Evolutionary conservation across 1,139 yeast genomes (phyloP).

Genomic region (Kodamaea alishanica): DNA sequence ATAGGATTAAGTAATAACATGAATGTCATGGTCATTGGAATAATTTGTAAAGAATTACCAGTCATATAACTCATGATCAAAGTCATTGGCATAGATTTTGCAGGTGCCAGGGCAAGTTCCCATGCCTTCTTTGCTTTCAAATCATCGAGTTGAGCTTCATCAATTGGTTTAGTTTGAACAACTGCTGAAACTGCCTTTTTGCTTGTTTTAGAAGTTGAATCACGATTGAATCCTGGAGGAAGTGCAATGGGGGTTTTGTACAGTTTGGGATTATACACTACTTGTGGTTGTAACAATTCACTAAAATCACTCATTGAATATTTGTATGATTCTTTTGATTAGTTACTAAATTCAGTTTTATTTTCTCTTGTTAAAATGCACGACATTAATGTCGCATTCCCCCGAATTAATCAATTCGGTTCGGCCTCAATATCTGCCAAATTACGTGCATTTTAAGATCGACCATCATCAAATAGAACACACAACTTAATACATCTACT

Average conservation of each 20-base stretch:
- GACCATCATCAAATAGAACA: background rate
- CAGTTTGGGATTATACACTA: conserved; percentile 8
- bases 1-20: conserved; percentile 79
- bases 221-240: conserved; percentile 13
- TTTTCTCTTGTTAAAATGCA: too few relatives aligned
- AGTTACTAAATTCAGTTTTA: too few relatives aligned
- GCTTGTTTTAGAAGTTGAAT: conserved; percentile 6
- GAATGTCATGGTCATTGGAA: conserved; percentile 86
- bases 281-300: conserved; percentile 8
- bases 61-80: conserved; percentile 89
- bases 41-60: conserved; percentile 84
- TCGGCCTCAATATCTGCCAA: too few relatives aligned
- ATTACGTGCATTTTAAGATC: too few relatives aligned
- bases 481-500: background rate
- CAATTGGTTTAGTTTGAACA: conserved; percentile 3
- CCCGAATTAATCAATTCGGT: too few relatives aligned
- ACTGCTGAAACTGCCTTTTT: conserved; percentile 5
- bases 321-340: too few relatives aligned
- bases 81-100: conserved; percentile 86
- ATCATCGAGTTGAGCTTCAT: conserved; percentile 26
- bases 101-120: conserved; percentile 83
- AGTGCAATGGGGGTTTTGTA: conserved; percentile 6
- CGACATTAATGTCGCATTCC: too few relatives aligned
- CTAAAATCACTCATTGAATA: conserved; percentile 1
- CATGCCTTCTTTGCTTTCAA: conserved; percentile 68